phyloP scores from a whole-genome alignment of 176 grass and related monocot species.

The Musa troglodytarum region DNA sequence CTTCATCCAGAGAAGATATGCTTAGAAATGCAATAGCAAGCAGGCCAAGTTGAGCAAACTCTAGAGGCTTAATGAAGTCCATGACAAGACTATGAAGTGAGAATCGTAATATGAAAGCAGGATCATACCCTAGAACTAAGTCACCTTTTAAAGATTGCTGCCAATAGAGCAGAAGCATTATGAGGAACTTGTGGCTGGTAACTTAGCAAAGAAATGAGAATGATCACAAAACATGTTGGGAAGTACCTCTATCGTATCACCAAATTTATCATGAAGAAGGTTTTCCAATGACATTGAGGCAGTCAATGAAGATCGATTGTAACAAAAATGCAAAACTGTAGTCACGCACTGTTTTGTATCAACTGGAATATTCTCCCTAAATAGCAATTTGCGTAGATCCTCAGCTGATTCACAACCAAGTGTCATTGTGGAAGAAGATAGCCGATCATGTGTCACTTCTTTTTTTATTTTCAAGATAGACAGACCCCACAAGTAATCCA shows the following conservation, averaged over 20 bases:
- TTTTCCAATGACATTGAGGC: constrained; percentile 52
- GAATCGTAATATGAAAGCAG: constrained; percentile 62
- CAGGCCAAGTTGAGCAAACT: constrained; percentile 74
- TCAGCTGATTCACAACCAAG: constrained; percentile 38
- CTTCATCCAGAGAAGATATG: constrained; percentile 72
- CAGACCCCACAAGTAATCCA: constrained; percentile 84
- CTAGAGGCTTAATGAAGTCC: constrained; percentile 68
- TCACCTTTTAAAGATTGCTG: constrained; percentile 36
- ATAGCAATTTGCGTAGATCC: constrained; percentile 46
- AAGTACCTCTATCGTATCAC: not conserved
- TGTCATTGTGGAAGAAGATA: constrained; percentile 28
- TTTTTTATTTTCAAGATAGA: constrained; percentile 57
- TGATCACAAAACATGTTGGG: not conserved
- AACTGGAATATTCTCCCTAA: constrained; percentile 87
- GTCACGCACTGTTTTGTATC: constrained; percentile 62
- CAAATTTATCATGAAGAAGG: constrained; percentile 33
- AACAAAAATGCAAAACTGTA: constrained; percentile 66
- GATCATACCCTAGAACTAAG: constrained; percentile 50
- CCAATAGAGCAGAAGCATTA: constrained; percentile 15
- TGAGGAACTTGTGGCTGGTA: constrained; percentile 3
- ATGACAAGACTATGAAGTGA: constrained; percentile 72
- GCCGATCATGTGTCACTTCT: constrained; percentile 54
- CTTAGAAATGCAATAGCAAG: constrained; percentile 79
- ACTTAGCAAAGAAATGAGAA: not conserved
- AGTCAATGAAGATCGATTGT: constrained; percentile 46